These are phyloP conservation scores for Monosporascus sp. DNA, from an alignment of 2,329 filamentous ascomycete genomes.

Conservation along the genomic window DNA sequence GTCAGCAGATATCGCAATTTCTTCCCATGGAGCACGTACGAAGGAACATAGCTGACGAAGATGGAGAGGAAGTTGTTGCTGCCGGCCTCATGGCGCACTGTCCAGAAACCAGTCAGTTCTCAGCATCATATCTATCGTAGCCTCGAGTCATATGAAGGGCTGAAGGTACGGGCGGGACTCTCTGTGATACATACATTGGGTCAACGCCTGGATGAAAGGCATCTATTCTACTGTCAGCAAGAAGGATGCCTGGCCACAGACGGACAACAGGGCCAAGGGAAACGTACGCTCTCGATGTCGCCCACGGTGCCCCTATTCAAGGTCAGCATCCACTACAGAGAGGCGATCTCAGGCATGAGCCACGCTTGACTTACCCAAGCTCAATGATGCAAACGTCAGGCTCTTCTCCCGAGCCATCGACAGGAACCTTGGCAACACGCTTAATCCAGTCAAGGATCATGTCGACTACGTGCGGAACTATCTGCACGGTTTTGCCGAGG, in stretches of 20 bases:
- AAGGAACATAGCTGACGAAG: slow-evolving; percentile 79
- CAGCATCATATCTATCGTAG: background rate
- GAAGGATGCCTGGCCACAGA: background rate
- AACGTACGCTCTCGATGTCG: slow-evolving; percentile 16
- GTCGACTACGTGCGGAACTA: slow-evolving; percentile 87
- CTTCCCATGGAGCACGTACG: too few species aligned
- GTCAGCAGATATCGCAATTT: too few species aligned
- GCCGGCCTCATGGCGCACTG: slow-evolving; percentile 61
- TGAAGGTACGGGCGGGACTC: background rate
- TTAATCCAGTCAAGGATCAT: slow-evolving; percentile 92
- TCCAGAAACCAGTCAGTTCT: too few species aligned
- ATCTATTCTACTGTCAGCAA: slow-evolving; percentile 75
- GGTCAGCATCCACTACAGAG: background rate
- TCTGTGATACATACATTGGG: slow-evolving; percentile 42
- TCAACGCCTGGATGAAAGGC: slow-evolving; percentile 83
- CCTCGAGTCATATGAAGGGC: background rate
- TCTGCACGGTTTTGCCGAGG: slow-evolving; percentile 81
- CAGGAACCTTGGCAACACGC: slow-evolving; percentile 75
- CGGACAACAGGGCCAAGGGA: slow-evolving; percentile 11
- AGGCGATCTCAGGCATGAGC: slow-evolving; percentile 7
- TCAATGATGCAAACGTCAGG: slow-evolving; percentile 91
- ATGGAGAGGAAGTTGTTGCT: slow-evolving; percentile 82
- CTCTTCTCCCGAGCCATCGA: slow-evolving; percentile 74
- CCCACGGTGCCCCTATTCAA: slow-evolving; percentile 15
- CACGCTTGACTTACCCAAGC: slow-evolving; percentile 16